Evolutionary conservation across 805 yeast species (phyloP).

Genomic region (Kodamaea hsintzibuensis): DNA sequence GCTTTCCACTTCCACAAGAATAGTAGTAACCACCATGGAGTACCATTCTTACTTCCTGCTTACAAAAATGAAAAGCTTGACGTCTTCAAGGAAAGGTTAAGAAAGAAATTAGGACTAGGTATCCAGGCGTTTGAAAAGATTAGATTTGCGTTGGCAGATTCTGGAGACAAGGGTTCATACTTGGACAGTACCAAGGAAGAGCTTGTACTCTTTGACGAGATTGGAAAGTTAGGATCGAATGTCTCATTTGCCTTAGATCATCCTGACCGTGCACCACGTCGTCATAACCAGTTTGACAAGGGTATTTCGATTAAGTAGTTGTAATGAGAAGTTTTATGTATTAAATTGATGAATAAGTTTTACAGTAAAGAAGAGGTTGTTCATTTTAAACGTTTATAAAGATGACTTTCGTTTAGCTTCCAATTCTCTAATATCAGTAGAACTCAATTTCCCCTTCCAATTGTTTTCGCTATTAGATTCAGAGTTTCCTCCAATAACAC

Average conservation of each 20-base stretch:
- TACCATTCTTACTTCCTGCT: constrained; percentile 78
- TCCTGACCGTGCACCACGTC: constrained; percentile 70
- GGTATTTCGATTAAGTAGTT: constrained; percentile 42
- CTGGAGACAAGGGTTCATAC: constrained; percentile 42
- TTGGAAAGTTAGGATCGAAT: constrained; percentile 39
- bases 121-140: constrained; percentile 79
- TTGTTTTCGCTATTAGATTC: constrained; percentile 28
- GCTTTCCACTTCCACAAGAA: constrained; percentile 80
- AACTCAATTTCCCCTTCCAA: constrained; percentile 77
- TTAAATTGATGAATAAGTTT: neutral
- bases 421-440: constrained; percentile 68
- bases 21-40: constrained; percentile 68
- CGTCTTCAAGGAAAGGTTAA: constrained; percentile 66
- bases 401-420: neutral
- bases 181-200: constrained; percentile 53
- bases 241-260: constrained; percentile 80
- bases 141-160: constrained; percentile 57
- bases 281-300: constrained; percentile 37
- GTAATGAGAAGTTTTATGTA: neutral
- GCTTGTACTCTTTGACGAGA: constrained; percentile 54
- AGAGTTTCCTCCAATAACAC: constrained; percentile 64
- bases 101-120: constrained; percentile 70
- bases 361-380: too few species aligned
- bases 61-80: constrained; percentile 64
- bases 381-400: neutral